Base-by-base conservation (phyloP, 2,329 filamentous ascomycete species). In the Massarina eburnea region DNA sequence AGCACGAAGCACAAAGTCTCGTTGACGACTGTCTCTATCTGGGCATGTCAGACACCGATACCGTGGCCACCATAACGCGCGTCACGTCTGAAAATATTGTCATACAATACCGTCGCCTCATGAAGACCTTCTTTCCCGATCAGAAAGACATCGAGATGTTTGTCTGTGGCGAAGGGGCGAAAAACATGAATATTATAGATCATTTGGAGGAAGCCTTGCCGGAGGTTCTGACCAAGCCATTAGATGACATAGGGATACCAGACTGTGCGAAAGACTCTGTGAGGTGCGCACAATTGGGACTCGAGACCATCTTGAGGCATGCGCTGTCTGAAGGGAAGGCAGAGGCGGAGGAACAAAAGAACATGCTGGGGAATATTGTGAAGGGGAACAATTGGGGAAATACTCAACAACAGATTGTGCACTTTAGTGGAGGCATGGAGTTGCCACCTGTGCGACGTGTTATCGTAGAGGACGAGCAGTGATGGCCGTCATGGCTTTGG, bases 161-260 rank as follows among this genome's bases (percentile, higher is more conserved):
- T 69, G 79, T 84, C 75, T 83, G 80, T 59, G 81, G 81, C 9
- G 79, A 79, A 4, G 80, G 80, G n/a, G 80, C 80, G 0, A 73
- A 76, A 48, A 83, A 84, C 55, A 76, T 78, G 1, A 83, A 82
- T 52, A 83, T 84, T 52, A 71, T 72, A 3, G 59, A 73, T 6
- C 80, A 75, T 57, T 76, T 84, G 50, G 76, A 80, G 59, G 56
- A 43, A 61, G 43, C 64, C 71, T 48, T 79, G 75, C 53, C 80
- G 75, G 12, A 67, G 71, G 2, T 71, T 68, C 78, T 84, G 35
- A 66, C 74, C 2, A 54, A 46, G 42, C 79, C 80, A 73, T 68
- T 84, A 6, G 79, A 83, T 51, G 79, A 79, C 38, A 79, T 79
- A 2, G 80, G 80, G 4, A 74, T 84, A 39, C 78, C 79, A 0